phyloP scores from a whole-genome alignment of 202 grass and related monocot species.

The Zizania palustris region DNA sequence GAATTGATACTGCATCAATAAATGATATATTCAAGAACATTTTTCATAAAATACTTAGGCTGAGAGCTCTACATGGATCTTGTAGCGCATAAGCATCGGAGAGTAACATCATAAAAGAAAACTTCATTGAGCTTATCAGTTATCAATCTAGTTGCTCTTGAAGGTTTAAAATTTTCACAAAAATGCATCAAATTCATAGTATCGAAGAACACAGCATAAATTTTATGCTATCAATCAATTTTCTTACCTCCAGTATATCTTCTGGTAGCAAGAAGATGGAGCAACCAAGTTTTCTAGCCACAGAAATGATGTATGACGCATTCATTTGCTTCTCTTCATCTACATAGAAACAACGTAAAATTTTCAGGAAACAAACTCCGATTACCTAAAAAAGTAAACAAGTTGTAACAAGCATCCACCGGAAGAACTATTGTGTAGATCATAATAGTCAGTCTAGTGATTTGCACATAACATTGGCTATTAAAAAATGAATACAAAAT shows the following conservation, averaged over 20 bases:
- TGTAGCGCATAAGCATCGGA: too few species aligned
- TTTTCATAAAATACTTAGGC: slow-evolving; percentile 1
- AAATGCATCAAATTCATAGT: slow-evolving; percentile 4
- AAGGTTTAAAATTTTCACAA: background rate
- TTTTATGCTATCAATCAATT: slow-evolving; percentile 9
- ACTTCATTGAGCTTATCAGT: too few species aligned
- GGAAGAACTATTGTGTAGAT: background rate
- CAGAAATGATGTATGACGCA: slow-evolving; percentile 93
- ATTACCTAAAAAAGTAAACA: slow-evolving; percentile 14
- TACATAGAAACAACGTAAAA: slow-evolving; percentile 35
- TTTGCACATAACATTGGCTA: slow-evolving; percentile 20
- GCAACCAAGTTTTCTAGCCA: slow-evolving; percentile 96
- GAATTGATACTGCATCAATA: slow-evolving; percentile 7
- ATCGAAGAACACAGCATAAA: background rate
- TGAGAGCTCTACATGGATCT: background rate
- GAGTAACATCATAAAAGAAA: too few species aligned
- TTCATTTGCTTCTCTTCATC: slow-evolving; percentile 98
- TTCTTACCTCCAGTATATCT: slow-evolving; percentile 85
- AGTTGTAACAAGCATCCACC: background rate
- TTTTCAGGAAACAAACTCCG: slow-evolving; percentile 26
- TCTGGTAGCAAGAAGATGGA: slow-evolving; percentile 95
- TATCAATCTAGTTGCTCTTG: background rate
- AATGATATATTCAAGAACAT: background rate
- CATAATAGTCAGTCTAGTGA: slow-evolving; percentile 14
- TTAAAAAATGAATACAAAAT: background rate